Evolutionary conservation across 148 eudicot species (phyloP).

Genomic region (Rhododendron williamsianum): DNA sequence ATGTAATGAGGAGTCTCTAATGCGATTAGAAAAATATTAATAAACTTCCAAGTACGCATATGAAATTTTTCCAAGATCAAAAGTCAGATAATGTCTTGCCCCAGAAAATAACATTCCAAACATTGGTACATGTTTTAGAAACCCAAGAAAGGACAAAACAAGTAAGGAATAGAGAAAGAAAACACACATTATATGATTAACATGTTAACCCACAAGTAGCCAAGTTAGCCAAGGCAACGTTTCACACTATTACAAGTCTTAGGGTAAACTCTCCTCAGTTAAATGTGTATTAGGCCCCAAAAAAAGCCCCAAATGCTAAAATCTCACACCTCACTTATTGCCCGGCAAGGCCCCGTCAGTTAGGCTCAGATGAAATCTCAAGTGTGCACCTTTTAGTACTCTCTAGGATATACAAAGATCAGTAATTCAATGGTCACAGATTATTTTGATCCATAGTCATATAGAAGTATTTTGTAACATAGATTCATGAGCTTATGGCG

Average conservation of each 20-base stretch:
- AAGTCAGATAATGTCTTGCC: background rate
- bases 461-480: background rate
- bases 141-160: background rate
- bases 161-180: background rate
- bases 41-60: background rate
- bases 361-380: background rate
- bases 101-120: background rate
- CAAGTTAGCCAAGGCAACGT: constrained; percentile 2
- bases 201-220: constrained; percentile 1
- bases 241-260: background rate
- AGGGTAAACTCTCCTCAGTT: background rate
- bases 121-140: background rate
- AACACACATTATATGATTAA: background rate
- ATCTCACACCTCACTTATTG: background rate
- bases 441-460: background rate
- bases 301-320: background rate
- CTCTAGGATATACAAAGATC: background rate
- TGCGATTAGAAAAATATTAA: background rate
- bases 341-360: background rate
- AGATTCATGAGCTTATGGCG: background rate
- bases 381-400: background rate
- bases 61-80: background rate
- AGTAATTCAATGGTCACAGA: background rate
- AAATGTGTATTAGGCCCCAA: background rate
- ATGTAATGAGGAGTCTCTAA: background rate